Percentiles rank a stretch among this genome's conserved stretches.
These are phyloP conservation scores for Saccharomycopsis fermentans DNA, from an alignment of 805 yeast species.

Conservation along the genomic window DNA sequence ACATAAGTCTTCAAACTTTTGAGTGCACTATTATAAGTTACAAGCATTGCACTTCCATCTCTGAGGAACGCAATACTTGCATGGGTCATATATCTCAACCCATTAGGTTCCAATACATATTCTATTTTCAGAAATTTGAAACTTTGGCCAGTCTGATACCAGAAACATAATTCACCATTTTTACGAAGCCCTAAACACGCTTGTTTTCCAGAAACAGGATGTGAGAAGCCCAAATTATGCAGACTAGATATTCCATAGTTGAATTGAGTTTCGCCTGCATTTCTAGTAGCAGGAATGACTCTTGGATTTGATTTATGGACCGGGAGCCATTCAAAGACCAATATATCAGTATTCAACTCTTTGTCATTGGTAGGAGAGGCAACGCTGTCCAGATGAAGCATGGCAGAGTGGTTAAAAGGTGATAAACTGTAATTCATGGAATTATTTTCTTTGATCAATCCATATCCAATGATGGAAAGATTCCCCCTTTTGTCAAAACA, in stretches of 20 bases:
- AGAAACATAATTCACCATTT: constrained; percentile 49
- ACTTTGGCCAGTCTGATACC: constrained; percentile 56
- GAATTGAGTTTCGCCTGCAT: constrained; percentile 27
- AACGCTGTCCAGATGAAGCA: constrained; percentile 30
- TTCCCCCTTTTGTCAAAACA: constrained; percentile 66
- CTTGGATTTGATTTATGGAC: constrained; percentile 57
- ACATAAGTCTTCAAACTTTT: constrained; percentile 32
- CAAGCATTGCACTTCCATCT: constrained; percentile 36
- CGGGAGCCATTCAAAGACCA: constrained; percentile 63
- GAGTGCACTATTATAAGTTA: constrained; percentile 30
- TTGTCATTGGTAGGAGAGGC: not conserved
- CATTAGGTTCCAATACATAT: not conserved
- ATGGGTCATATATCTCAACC: constrained; percentile 20
- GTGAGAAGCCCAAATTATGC: constrained; percentile 51
- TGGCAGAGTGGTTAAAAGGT: constrained; percentile 22
- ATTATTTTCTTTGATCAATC: constrained; percentile 29
- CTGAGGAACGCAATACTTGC: constrained; percentile 45
- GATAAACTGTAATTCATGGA: constrained; percentile 11
- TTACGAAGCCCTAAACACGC: constrained; percentile 60
- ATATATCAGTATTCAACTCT: constrained; percentile 22
- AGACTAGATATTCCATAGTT: constrained; percentile 51
- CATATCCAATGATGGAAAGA: constrained; percentile 44
- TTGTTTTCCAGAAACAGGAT: constrained; percentile 58
- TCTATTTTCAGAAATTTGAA: constrained; percentile 41
- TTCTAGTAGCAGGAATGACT: constrained; percentile 46